Percentiles rank a stretch among this genome's conserved stretches.
Conservation (phyloP, 2,329 filamentous ascomycete species). For the Pseudocercospora musae region DNA sequence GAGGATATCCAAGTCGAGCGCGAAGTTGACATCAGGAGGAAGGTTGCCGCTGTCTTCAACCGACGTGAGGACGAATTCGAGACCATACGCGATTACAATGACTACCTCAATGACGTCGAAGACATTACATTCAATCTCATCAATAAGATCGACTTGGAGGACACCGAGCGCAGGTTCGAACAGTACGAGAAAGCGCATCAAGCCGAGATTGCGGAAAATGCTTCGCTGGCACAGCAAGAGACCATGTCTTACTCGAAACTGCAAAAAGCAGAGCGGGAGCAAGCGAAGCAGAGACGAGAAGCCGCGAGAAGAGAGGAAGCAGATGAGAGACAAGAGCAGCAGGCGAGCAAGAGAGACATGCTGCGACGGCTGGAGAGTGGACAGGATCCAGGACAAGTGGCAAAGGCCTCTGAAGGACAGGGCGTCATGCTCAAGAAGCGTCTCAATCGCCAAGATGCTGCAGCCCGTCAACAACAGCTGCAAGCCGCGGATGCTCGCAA, state of each 20-base stretch:
- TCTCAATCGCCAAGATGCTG: slow-evolving; percentile 57
- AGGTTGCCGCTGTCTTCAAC: slow-evolving; percentile 77
- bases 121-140: slow-evolving; percentile 86
- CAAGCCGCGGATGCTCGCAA: slow-evolving; percentile 39
- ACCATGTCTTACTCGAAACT: slow-evolving; percentile 45
- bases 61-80: slow-evolving; percentile 89
- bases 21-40: slow-evolving; percentile 84
- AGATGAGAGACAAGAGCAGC: slow-evolving; percentile 63
- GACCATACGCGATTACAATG: slow-evolving; percentile 76
- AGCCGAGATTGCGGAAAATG: slow-evolving; percentile 52
- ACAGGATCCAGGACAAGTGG: slow-evolving; percentile 56
- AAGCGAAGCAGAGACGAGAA: slow-evolving; percentile 59
- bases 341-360: slow-evolving; percentile 64
- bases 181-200: slow-evolving; percentile 73
- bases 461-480: slow-evolving; percentile 40
- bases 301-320: slow-evolving; percentile 66
- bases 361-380: slow-evolving; percentile 66
- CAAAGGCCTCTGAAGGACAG: slow-evolving; percentile 47
- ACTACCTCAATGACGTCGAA: slow-evolving; percentile 92
- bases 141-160: slow-evolving; percentile 64
- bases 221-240: slow-evolving; percentile 47
- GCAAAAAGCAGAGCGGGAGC: slow-evolving; percentile 62
- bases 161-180: slow-evolving; percentile 57
- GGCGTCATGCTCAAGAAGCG: slow-evolving; percentile 70
- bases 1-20: slow-evolving; percentile 82